Percentiles rank a stretch among this genome's conserved stretches.
Evolutionary conservation across 345 rosid species (phyloP).

Genomic region (Firmiana major): DNA sequence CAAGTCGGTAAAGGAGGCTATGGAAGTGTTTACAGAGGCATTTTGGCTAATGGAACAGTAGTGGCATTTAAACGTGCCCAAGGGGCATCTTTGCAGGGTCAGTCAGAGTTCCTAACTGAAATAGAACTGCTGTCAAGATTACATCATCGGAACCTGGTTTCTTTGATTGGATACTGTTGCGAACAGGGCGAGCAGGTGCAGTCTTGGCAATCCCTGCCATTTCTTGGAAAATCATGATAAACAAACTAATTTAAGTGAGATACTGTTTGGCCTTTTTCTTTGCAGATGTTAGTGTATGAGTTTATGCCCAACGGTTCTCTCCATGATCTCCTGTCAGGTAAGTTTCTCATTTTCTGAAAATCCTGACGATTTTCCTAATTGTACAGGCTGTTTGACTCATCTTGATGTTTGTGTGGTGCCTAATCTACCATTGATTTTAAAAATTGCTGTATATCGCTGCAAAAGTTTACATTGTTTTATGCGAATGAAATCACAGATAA

Average conservation of each 20-base stretch:
- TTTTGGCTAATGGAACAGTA: slow-evolving; percentile 35
- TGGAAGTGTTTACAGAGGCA: slow-evolving; percentile 53
- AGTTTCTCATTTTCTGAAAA: neutral
- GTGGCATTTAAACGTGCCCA: slow-evolving; percentile 55
- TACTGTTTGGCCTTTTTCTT: neutral
- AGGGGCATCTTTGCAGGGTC: slow-evolving; percentile 43
- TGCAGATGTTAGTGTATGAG: slow-evolving; percentile 55
- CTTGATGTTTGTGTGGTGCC: neutral
- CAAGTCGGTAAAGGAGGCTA: slow-evolving; percentile 55
- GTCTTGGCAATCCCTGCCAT: neutral
- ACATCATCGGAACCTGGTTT: slow-evolving; percentile 61
- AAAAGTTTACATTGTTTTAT: slow-evolving; percentile 1
- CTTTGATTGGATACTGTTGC: slow-evolving; percentile 50
- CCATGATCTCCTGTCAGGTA: slow-evolving; percentile 44
- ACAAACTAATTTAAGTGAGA: neutral
- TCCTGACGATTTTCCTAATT: neutral
- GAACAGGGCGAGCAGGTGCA: slow-evolving; percentile 46
- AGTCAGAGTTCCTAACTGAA: slow-evolving; percentile 50
- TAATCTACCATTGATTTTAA: neutral
- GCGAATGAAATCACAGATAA: slow-evolving; percentile 24
- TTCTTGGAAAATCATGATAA: neutral
- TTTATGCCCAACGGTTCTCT: slow-evolving; percentile 54
- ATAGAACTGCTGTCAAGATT: slow-evolving; percentile 45
- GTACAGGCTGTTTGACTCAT: neutral
- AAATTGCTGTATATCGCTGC: neutral